A percentile compares a stretch with the other conserved stretches of the same genome.
These are phyloP conservation scores for Lentinus brumalis DNA, from an alignment of 768 basidiomycete species.

Conservation along the genomic window DNA sequence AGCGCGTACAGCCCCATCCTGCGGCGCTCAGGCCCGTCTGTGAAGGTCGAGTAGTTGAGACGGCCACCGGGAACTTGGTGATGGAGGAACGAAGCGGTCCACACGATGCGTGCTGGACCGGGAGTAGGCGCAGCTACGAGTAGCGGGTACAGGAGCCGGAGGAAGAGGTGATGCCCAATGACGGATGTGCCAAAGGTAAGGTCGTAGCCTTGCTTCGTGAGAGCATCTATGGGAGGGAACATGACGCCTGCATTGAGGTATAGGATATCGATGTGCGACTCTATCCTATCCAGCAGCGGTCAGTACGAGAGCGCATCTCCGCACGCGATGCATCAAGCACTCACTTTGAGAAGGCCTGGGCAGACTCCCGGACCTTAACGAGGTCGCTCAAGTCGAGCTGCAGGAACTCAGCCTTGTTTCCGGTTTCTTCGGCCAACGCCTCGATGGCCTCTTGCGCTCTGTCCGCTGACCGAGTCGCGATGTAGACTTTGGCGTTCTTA, in stretches of 20 bases:
- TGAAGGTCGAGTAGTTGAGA: conserved; percentile 41
- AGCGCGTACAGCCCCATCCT: conserved; percentile 13
- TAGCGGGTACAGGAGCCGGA: conserved; percentile 46
- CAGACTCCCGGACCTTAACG: conserved; percentile 36
- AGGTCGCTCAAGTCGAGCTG: conserved; percentile 45
- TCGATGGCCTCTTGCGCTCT: conserved; percentile 51
- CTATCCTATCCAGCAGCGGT: conserved; percentile 33
- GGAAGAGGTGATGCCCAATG: conserved; percentile 36
- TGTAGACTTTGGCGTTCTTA: conserved; percentile 66
- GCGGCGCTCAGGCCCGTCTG: conserved; percentile 24
- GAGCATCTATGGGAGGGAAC: conserved; percentile 35
- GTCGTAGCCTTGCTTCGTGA: conserved; percentile 53
- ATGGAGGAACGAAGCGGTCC: conserved; percentile 41
- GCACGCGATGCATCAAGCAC: not conserved
- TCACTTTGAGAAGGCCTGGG: conserved; percentile 39
- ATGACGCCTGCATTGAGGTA: conserved; percentile 57
- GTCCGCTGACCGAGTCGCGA: conserved; percentile 47
- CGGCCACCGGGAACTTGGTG: conserved; percentile 21
- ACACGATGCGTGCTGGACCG: conserved; percentile 59
- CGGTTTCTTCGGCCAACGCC: conserved; percentile 47
- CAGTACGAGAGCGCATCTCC: not conserved
- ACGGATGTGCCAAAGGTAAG: conserved; percentile 58
- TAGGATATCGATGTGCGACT: conserved; percentile 46
- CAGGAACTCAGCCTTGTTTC: conserved; percentile 41
- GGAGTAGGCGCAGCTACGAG: conserved; percentile 32